Evolutionary conservation across 2,329 filamentous ascomycete genomes (phyloP), one percentile per base, ranked within the genome.

Genomic region (Penicillium sp.): DNA sequence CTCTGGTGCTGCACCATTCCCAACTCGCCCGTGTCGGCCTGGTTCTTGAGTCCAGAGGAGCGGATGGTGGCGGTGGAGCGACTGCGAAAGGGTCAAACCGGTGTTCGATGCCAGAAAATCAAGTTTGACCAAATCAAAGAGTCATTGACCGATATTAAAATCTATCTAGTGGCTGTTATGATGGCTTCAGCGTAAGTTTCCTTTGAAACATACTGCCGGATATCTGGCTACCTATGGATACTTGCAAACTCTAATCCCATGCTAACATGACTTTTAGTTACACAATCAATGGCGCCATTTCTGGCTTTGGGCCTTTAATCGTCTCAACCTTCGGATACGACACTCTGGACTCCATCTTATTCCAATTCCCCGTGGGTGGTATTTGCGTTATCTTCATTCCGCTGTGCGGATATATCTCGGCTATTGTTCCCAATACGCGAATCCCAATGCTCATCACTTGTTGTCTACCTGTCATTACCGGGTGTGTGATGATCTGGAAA

Each of bases 401-500:
- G 0, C 70, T 87, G 0, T 88, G 86, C 3, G 90, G 90, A 0
- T 91, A 83, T 66, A 78, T 92, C 1, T 85, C 86, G 5, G 84
- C 86, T 0, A 80, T 82, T 1, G 79, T 89, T 57, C 82, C 79
- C 1, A 89, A 92, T 69, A 85, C 89, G 13, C 85, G 89, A 15
- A 84, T 92, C 53, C 73, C 87, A 6, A 84, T 91, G 75, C 81
- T 93, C 0, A 76, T 91, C 4, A 50, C 85, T 3, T 89, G 87
- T 66, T 92, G 89, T 62, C 80, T 93, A 0, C 90, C 90, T 0
- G 89, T 92, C 56, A 91, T 93, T 53, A 88, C 88, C 0, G 90
- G 90, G 1, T 92, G 88, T 70, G 85, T 84, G 4, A 85, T 92
- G 74, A 91, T 93, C 68, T 93, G 90, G 90, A 90, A 87, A 73